A percentile compares a stretch with the other conserved stretches of the same genome.
Conservation (phyloP, 192 early-diverging fungal species). For the Tieghemiomyces parasiticus region DNA sequence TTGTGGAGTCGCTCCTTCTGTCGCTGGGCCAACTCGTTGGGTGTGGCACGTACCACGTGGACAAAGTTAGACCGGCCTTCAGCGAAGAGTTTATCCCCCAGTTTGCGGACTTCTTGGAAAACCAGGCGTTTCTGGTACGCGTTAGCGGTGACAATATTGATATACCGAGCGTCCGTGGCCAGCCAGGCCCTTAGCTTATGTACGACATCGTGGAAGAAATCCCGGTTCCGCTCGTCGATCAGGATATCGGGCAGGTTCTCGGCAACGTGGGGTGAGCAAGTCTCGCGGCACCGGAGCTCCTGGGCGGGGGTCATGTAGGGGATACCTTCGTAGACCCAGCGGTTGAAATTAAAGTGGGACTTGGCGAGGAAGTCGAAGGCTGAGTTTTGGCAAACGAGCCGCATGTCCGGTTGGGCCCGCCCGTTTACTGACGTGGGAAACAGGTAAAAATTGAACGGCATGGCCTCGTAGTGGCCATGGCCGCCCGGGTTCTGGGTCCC, state of each 20-base stretch:
- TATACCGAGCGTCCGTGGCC: not conserved
- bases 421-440: constrained; percentile 36
- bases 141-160: constrained; percentile 8
- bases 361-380: constrained; percentile 58
- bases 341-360: constrained; percentile 84
- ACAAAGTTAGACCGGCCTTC: not conserved
- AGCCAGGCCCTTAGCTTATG: not conserved
- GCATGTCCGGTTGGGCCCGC: constrained; percentile 14
- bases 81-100: constrained; percentile 13
- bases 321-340: constrained; percentile 66
- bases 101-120: constrained; percentile 51
- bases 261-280: not conserved
- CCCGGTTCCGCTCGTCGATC: constrained; percentile 34
- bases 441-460: constrained; percentile 80
- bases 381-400: not conserved
- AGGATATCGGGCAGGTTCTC: constrained; percentile 20
- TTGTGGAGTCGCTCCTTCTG: constrained; percentile 16
- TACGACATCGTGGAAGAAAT: constrained; percentile 19
- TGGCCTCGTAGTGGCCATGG: constrained; percentile 43
- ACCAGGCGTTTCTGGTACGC: constrained; percentile 55
- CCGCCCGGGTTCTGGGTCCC: not conserved
- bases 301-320: constrained; percentile 50
- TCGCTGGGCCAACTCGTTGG: constrained; percentile 11
- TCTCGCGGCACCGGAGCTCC: constrained; percentile 20
- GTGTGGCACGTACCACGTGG: not conserved